Evolutionary conservation across 768 basidiomycete genomes (phyloP).

Genomic region (Cyclocybe aegerita): DNA sequence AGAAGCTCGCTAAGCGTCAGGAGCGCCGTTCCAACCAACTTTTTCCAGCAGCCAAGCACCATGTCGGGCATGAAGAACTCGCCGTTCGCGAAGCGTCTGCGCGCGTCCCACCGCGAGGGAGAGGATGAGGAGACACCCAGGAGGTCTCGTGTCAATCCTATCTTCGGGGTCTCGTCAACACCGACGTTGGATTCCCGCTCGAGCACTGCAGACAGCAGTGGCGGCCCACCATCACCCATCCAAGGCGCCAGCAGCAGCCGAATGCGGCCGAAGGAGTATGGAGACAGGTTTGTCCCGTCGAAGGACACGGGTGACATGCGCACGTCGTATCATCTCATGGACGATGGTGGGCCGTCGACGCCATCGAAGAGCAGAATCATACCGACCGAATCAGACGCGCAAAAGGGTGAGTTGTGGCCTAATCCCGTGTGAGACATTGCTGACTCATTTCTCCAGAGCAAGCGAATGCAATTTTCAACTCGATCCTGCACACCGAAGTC

Average conservation of each 20-base stretch:
- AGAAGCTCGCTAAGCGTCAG: no score
- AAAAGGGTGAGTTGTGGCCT: conserved; percentile 51
- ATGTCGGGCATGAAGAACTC: conserved; percentile 85
- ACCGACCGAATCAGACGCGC: conserved; percentile 72
- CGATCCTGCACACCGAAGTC: conserved; percentile 76
- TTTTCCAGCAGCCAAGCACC: no score
- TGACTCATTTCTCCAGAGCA: conserved; percentile 51
- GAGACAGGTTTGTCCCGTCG: conserved; percentile 69
- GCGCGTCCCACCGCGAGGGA: conserved; percentile 62
- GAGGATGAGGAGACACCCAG: conserved; percentile 42
- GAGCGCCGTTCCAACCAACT: no score
- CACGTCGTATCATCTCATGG: conserved; percentile 66
- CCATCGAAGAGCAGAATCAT: conserved; percentile 64
- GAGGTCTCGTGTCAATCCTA: conserved; percentile 31
- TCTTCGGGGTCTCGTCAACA: conserved; percentile 48
- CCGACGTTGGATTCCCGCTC: conserved; percentile 60
- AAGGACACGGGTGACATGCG: conserved; percentile 63
- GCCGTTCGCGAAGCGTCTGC: conserved; percentile 81
- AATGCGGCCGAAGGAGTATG: conserved; percentile 44
- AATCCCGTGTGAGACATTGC: not conserved
- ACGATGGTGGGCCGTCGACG: conserved; percentile 54
- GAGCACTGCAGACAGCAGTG: conserved; percentile 53
- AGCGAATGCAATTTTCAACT: conserved; percentile 80
- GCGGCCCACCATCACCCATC: conserved; percentile 28
- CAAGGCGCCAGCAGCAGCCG: no score